Base-by-base conservation (phyloP, 2,329 filamentous ascomycete species). In the Coniella vitis region DNA sequence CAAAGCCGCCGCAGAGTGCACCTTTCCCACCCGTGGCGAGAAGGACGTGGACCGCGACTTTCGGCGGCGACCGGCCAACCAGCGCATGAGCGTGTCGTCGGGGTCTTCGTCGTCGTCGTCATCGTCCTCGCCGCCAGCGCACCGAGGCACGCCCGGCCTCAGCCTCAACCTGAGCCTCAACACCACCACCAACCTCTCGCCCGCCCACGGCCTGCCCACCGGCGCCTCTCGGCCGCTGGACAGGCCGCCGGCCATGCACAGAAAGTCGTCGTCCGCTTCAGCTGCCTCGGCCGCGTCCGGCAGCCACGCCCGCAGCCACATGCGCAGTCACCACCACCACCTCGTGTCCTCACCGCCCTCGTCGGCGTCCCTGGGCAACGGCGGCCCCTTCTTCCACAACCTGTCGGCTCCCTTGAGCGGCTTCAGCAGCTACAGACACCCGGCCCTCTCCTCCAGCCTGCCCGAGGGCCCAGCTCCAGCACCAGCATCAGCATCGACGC, bases 1-100 rank as follows among this genome's bases (percentile, higher is more conserved):
- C 4, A 46, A 54, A 21, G 39, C 52, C 1, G 41, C 49, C 12
- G 38, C 48, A 3, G 45, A 51, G 13, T 54, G 52, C 40, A 37
- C 45, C 1, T 54, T 54, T 36, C 52, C 52, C 3, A 47, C 35
- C 38, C 36, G 52, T 4, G 52, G 52, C 3, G 49, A 54, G 21
- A 52, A 52, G 47, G 52, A 52, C 37, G 32, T 44, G 38, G 52
- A 51, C 40, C 48, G 49, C 4, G 49, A 52, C 42, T 54, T 54
- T n/a, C 43, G 52, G 7, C 39, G 52, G 25, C 38, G 49, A 19
- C 49, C 39, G 8, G 37, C 49, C 21, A 20, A 39, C 14, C 51
- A 51, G 20, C 37, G 51, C 25, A 25, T 51, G 40, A 53, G 51
- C 19, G 38, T 53, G 12, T 53, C 48, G 10, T 53, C 51, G 3